Base-by-base conservation (phyloP, 1,139 yeast species). In the Geotrichum aggregatum region DNA sequence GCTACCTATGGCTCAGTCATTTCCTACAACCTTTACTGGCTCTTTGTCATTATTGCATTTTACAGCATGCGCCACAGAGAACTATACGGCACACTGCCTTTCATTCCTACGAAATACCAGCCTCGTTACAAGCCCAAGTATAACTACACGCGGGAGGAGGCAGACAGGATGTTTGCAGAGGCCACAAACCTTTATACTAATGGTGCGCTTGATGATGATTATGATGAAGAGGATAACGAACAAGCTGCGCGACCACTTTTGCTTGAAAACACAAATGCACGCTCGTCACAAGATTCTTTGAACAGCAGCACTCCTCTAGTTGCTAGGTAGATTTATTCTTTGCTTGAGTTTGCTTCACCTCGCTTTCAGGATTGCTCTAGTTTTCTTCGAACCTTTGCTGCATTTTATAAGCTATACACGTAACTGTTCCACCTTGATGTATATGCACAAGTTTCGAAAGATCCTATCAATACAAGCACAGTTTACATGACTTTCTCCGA, bases 1-100 rank as follows among this genome's bases (percentile, higher is more conserved):
- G 98, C 97, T 16, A 89, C 97, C 1, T 87, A 86, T 65, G 96
- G 96, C 16, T 87, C 96, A 36, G 89, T 91, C n/a, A 68, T 77
- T 19, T 79, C 89, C 49, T 91, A 91, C 69, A 77, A 81, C 59
- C 58, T 74, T 4, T 91, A 87, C 70, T 91, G 98, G 98, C 44
- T 79, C 3, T 67, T 76, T 33, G 79, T 88, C 10, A 80, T 84
- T 44, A 21, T 36, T 13, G 48, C 44, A 11, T 50, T 50, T 26
- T 50, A 40, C 46, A 44, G 52, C 48, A 40, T 50, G 22, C 47
- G 47, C 30, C 39, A 50, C 22, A 34, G 49, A 14, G 52, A 50
- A 19, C 14, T 36, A 14, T 36, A 45, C 22, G 42, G 42, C 3
- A 45, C 41, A 33, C 40, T 47, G 33, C 53, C 53, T 1, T 38